phyloP scores from a whole-genome alignment of 768 basidiomycete genomes.

The Termitomyces sp. region DNA sequence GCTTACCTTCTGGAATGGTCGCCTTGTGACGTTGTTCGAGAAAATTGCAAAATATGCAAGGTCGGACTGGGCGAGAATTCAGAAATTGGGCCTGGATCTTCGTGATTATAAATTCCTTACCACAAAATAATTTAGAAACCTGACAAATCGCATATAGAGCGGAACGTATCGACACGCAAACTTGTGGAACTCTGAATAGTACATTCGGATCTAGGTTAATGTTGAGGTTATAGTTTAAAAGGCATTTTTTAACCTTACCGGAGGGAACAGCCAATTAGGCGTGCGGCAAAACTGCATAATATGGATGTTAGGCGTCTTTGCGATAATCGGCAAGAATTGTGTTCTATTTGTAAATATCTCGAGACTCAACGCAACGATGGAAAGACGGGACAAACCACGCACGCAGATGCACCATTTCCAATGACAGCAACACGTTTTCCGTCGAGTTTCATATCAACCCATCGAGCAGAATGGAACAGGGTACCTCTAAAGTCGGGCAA shows the following conservation, averaged over 20 bases:
- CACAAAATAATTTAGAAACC: constrained; percentile 14
- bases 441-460: constrained; percentile 36
- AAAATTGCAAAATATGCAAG: constrained; percentile 10
- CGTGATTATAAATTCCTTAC: constrained; percentile 3
- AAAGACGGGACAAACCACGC: constrained; percentile 15
- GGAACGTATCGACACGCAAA: constrained; percentile 40
- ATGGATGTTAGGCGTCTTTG: constrained; percentile 31
- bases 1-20: constrained; percentile 1
- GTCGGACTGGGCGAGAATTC: constrained; percentile 1
- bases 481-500: constrained; percentile 39
- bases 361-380: background rate
- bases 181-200: constrained; percentile 26
- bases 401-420: constrained; percentile 55
- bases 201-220: constrained; percentile 16
- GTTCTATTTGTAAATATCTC: constrained; percentile 27
- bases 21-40: constrained; percentile 5
- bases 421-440: constrained; percentile 51
- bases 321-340: constrained; percentile 43
- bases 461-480: constrained; percentile 49
- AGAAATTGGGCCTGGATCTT: background rate
- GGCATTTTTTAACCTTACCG: constrained; percentile 25
- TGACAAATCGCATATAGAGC: constrained; percentile 24
- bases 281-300: constrained; percentile 48
- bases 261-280: constrained; percentile 41
- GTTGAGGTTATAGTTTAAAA: background rate